Evolutionary conservation across 495 filamentous ascomycete genomes (phyloP), one percentile per base, ranked within the genome.

Genomic region (Trichocladium antarcticum): DNA sequence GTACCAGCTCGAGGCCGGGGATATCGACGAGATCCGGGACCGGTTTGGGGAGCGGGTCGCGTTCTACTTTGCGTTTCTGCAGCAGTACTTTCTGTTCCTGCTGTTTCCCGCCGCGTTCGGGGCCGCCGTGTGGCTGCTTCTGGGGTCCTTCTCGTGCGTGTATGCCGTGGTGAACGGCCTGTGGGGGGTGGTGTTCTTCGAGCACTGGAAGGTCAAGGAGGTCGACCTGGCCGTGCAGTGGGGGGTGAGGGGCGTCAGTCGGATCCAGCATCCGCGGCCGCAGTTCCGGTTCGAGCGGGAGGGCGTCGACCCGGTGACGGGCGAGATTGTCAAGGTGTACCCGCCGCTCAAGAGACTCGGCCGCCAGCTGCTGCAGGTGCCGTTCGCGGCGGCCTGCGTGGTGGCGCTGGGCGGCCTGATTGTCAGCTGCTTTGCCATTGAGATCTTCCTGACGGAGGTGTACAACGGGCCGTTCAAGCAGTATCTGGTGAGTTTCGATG

Each of bases 121-220:
- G 5, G 76, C 84, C 49, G 79, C 77, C 2, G 79, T 84, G 27
- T 96, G 87, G 85, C 60, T 92, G 24, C 55, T 96, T 12, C 73
- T 98, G 2, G 87, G 89, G 2, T 75, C 81, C 36, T 98, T 83
- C 65, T 96, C 90, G 4, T 76, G 80, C 51, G 67, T 89, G 34
- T 98, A 95, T 56, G 84, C 85, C 2, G 58, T 90, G 10, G 76
- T 85, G 35, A 94, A 85, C 61, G 80, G 79, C 27, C 70, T 97
- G 5, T 95, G 90, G 89, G 83, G 84, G 45, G 80, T 94, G 1
- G 68, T 89, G 17, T 97, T 98, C 58, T 83, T 94, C 34, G 92
- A 98, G 65, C 95, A 87, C 62, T 98, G 92, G 92, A 95, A 92
- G 69, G 83, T 85, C 50, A 86, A 95, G 67, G 89, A 98, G 64